Evolutionary conservation across 495 filamentous ascomycete species (phyloP).

Genomic region (Neurospora sp.): DNA sequence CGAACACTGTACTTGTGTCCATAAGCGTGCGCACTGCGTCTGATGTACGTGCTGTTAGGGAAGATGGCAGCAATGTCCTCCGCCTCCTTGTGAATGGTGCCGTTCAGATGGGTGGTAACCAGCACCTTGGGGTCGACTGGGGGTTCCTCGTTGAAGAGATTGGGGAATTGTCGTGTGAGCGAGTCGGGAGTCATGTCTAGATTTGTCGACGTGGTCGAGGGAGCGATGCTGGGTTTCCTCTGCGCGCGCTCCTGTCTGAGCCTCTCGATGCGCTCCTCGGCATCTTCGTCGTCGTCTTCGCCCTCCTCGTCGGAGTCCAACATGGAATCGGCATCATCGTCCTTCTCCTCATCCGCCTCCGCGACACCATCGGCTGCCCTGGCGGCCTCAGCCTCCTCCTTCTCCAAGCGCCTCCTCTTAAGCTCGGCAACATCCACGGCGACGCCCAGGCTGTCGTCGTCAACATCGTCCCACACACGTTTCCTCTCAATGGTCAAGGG

Average conservation of each 20-base stretch:
- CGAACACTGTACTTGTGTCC: constrained; percentile 78
- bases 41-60: constrained; percentile 77
- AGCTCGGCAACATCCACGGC: constrained; percentile 69
- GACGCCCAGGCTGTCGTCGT: constrained; percentile 62
- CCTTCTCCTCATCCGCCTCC: constrained; percentile 33
- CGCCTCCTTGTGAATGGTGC: constrained; percentile 74
- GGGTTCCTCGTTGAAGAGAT: constrained; percentile 60
- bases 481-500: constrained; percentile 81
- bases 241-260: constrained; percentile 40
- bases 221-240: constrained; percentile 39
- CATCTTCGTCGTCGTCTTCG: constrained; percentile 32
- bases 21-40: constrained; percentile 67
- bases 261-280: constrained; percentile 32
- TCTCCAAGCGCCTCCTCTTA: constrained; percentile 59
- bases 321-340: constrained; percentile 65
- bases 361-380: constrained; percentile 36
- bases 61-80: constrained; percentile 67
- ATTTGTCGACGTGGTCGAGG: constrained; percentile 60
- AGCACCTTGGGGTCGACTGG: constrained; percentile 64
- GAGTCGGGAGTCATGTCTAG: constrained; percentile 61
- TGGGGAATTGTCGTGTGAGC: constrained; percentile 64
- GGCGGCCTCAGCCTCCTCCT: constrained; percentile 43
- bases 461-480: constrained; percentile 87
- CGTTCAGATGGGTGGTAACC: constrained; percentile 79
- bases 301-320: constrained; percentile 43